Base-by-base conservation (phyloP, 768 basidiomycete species). In the Zangia roseola region DNA sequence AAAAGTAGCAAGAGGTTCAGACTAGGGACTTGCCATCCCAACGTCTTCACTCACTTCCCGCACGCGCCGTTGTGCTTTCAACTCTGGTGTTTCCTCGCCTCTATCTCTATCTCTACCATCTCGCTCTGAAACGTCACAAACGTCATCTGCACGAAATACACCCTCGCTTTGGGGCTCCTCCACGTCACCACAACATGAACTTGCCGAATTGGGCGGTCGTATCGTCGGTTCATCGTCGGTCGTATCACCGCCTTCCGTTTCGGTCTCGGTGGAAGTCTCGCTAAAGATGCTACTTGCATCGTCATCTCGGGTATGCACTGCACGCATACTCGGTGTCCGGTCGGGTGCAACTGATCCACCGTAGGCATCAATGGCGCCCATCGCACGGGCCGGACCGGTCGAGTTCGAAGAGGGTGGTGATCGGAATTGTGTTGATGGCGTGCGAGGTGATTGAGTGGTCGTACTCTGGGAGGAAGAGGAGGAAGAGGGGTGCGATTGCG, bases 201-300 rank as follows among this genome's bases (percentile, higher is more conserved):
- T 65, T 19, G 64, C 64, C 10, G 75, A 76, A 45, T 70, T 67
- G 6, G 67, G 64, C 10, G 81, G 80, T 24, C 84, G 76, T 53
- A 89, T 86, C n/a, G 86, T 89, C n/a, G 87, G 86, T 63, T 89
- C 86, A 52, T 89, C 86, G 50, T 88, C 87, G 20, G 86, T 88
- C 45, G 79, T 82, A 50, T 75, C 78, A 31, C 78, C 83, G 40
- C 78, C 73, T 41, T 76, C 79, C 2, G 74, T 75, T 54, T 79
- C 79, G 20, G 77, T 65, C 46, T 79, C 79, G 2, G 72, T 70
- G 24, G 75, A 76, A 1, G 70, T 69, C 47, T 74, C 74, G 43
- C 67, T 53, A 47, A 71, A 41, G 58, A 69, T 61, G 44, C 68
- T 67, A 19, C 70, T 68, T 5, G 59, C 59, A 42, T 63, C 68